A percentile compares a stretch with the other conserved stretches of the same genome.
These are phyloP conservation scores for Achaetomiella virescens DNA, from an alignment of 495 filamentous ascomycete species.

Conservation along the genomic window DNA sequence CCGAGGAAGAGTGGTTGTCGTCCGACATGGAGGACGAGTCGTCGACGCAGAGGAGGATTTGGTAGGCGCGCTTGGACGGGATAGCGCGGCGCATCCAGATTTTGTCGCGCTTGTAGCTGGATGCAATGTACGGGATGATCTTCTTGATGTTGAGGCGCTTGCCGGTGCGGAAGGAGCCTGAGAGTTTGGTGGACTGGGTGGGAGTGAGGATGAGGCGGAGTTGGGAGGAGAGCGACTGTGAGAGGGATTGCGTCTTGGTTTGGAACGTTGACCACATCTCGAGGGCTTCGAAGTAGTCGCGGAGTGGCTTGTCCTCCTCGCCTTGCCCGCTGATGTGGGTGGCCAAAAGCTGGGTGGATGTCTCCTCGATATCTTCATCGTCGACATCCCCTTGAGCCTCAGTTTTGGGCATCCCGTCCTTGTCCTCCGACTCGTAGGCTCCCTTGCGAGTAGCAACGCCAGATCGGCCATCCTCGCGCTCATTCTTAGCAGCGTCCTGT, in stretches of 20 bases:
- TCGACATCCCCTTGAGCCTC: constrained; percentile 30
- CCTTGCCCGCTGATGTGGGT: constrained; percentile 56
- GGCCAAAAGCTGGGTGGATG: constrained; percentile 65
- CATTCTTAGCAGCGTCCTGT: constrained; percentile 38
- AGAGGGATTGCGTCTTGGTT: constrained; percentile 72
- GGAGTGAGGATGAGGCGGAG: constrained; percentile 92
- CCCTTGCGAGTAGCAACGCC: constrained; percentile 47
- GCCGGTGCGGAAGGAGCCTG: constrained; percentile 93
- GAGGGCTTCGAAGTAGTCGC: constrained; percentile 56
- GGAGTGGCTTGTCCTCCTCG: constrained; percentile 30
- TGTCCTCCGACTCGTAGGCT: constrained; percentile 35
- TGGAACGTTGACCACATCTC: constrained; percentile 83
- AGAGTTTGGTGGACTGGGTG: constrained; percentile 90
- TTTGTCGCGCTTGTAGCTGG: constrained; percentile 95
- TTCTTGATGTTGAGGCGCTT: constrained; percentile 98
- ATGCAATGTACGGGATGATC: constrained; percentile 98
- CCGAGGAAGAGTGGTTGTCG: constrained; percentile 52
- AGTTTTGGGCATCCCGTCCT: constrained; percentile 22
- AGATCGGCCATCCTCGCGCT: constrained; percentile 35
- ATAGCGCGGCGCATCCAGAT: constrained; percentile 97
- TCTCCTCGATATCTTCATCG: constrained; percentile 60
- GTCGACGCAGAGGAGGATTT: constrained; percentile 95
- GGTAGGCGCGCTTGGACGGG: constrained; percentile 87
- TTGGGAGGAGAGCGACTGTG: constrained; percentile 82
- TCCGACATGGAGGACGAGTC: constrained; percentile 87